phyloP scores from a whole-genome alignment of 225 moss, liverwort and hornwort species.

The Marchantia paleacea region DNA sequence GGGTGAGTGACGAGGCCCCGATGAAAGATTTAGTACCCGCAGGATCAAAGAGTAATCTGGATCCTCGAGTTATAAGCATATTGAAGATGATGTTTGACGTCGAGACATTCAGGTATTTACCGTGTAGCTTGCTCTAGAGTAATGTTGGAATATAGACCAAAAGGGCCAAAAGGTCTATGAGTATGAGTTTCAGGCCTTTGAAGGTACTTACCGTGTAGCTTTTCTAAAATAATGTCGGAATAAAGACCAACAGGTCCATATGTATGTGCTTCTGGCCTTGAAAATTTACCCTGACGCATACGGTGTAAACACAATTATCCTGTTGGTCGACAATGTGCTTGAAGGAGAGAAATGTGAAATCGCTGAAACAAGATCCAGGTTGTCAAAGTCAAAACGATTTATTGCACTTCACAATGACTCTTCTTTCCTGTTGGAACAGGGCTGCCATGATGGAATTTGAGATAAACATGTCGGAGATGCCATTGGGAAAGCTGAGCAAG shows the following conservation, averaged over 20 bases:
- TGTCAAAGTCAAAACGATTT: not conserved
- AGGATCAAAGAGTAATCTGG: slow-evolving; percentile 76
- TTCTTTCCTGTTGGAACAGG: slow-evolving; percentile 32
- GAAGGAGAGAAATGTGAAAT: not conserved
- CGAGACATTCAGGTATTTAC: slow-evolving; percentile 80
- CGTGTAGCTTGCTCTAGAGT: not conserved
- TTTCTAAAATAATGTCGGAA: no score
- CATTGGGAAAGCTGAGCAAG: slow-evolving; percentile 94
- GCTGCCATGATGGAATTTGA: slow-evolving; percentile 97
- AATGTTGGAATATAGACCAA: not conserved
- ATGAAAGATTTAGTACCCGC: slow-evolving; percentile 39
- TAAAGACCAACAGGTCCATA: no score
- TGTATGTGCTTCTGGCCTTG: no score
- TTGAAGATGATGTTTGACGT: slow-evolving; percentile 89
- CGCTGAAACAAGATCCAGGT: not conserved
- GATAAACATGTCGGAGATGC: slow-evolving; percentile 95
- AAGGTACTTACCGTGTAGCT: no score
- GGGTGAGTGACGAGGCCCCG: slow-evolving; percentile 58
- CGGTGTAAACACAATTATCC: no score
- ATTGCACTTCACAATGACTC: not conserved
- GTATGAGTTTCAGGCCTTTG: no score
- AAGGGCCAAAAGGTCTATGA: not conserved
- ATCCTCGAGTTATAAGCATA: slow-evolving; percentile 71
- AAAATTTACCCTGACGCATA: no score
- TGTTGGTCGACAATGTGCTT: not conserved